phyloP scores from a whole-genome alignment of 1,139 yeast species.

The Candida glucosophila region DNA sequence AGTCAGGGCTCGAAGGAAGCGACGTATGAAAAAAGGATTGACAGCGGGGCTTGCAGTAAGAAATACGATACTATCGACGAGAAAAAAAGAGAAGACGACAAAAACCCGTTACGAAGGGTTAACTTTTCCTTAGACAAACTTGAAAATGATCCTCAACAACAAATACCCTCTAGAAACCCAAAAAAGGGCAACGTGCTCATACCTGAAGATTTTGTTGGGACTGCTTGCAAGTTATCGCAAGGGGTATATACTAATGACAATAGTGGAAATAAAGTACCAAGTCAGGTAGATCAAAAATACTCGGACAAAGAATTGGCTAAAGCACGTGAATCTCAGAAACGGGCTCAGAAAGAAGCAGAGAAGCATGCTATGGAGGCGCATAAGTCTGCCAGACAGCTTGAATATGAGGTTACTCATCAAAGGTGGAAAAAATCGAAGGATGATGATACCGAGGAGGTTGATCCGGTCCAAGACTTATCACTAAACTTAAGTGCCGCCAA shows the following conservation, averaged over 20 bases:
- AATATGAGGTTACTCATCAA: conserved; percentile 43
- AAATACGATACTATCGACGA: conserved; percentile 19
- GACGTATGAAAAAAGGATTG: conserved; percentile 20
- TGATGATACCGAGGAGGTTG: conserved; percentile 18
- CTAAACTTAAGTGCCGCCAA: conserved; percentile 10
- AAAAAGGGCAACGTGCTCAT: conserved; percentile 70
- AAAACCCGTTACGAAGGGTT: conserved; percentile 46
- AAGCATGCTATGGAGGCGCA: conserved; percentile 74
- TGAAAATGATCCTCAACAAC: conserved; percentile 84
- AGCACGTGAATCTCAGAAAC: conserved; percentile 51
- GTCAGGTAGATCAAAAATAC: conserved; percentile 39
- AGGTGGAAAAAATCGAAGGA: conserved; percentile 7
- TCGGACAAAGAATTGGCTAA: conserved; percentile 42
- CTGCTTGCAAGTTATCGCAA: conserved; percentile 53
- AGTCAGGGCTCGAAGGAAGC: no score
- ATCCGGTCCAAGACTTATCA: conserved; percentile 7
- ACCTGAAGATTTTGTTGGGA: conserved; percentile 60
- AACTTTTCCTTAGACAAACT: conserved; percentile 67
- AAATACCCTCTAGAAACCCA: conserved; percentile 84
- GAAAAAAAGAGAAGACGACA: no score
- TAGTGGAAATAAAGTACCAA: conserved; percentile 7
- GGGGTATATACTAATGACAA: conserved; percentile 45
- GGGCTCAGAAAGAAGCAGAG: conserved; percentile 51
- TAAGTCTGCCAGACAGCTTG: conserved; percentile 57
- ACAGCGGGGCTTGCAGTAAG: conserved; percentile 5